These are phyloP conservation scores for Russula sp. DNA, from an alignment of 768 basidiomycete species.

Conservation along the genomic window DNA sequence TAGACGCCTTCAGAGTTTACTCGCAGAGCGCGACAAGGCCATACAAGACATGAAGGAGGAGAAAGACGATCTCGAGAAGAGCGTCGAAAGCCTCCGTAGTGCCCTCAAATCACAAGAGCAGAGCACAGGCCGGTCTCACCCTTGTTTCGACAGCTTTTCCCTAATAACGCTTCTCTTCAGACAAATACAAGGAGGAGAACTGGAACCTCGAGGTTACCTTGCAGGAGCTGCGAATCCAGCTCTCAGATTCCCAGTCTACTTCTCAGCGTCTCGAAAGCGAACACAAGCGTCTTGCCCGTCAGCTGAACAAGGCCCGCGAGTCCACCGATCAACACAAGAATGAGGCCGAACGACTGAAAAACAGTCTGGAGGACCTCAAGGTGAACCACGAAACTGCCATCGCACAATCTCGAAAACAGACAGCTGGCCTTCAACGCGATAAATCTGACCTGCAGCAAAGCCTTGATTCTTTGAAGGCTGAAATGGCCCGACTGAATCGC, in stretches of 20 bases:
- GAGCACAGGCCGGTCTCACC: conserved; percentile 53
- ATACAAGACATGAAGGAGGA: conserved; percentile 89
- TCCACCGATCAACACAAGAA: conserved; percentile 78
- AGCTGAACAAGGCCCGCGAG: conserved; percentile 67
- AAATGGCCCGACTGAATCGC: conserved; percentile 56
- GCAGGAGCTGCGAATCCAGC: conserved; percentile 75
- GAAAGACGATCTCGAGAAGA: conserved; percentile 80
- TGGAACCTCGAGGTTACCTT: conserved; percentile 96
- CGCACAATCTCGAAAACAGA: conserved; percentile 81
- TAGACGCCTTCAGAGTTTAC: conserved; percentile 79
- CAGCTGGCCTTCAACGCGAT: conserved; percentile 83
- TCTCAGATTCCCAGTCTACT: conserved; percentile 57
- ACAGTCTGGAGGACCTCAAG: conserved; percentile 63
- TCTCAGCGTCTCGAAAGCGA: conserved; percentile 72
- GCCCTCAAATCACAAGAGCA: conserved; percentile 78
- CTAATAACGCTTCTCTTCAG: conserved; percentile 30
- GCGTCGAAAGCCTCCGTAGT: conserved; percentile 62
- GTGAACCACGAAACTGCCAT: conserved; percentile 93
- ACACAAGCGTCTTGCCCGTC: conserved; percentile 69
- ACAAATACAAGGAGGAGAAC: conserved; percentile 96
- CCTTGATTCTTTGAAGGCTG: conserved; percentile 69
- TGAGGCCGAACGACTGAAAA: conserved; percentile 67
- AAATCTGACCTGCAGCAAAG: conserved; percentile 84
- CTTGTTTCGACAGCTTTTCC: not conserved
- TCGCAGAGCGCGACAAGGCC: conserved; percentile 88